A percentile compares a stretch with the other conserved stretches of the same genome.
Conservation (phyloP, 768 basidiomycete species). For the Kwoniella newhampshirensis region DNA sequence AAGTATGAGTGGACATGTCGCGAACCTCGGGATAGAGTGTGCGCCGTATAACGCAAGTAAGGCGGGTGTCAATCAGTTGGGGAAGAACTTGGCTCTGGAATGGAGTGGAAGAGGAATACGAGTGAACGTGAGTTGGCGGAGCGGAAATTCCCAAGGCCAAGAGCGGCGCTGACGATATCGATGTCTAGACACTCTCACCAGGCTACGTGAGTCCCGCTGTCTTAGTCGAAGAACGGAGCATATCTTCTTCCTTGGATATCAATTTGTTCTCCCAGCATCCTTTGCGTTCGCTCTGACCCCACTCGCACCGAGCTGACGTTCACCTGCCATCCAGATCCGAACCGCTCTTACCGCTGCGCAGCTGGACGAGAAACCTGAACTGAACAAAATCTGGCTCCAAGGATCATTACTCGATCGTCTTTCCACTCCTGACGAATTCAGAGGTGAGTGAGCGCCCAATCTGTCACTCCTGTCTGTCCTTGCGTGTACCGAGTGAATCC, state of each 20-base stretch:
- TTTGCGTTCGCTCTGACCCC: neutral
- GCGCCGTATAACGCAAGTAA: conserved; percentile 48
- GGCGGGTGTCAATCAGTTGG: conserved; percentile 46
- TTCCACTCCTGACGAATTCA: conserved; percentile 35
- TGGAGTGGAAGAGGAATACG: conserved; percentile 47
- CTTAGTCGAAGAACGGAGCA: no score
- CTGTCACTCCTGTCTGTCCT: no score
- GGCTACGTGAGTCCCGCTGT: conserved; percentile 26
- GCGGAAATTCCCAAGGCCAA: neutral
- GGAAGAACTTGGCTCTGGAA: conserved; percentile 50
- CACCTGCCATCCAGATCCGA: conserved; percentile 7
- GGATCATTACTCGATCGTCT: conserved; percentile 29
- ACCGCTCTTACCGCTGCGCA: conserved; percentile 35
- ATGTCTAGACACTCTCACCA: conserved; percentile 30
- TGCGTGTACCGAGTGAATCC: no score
- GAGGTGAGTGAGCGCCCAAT: no score
- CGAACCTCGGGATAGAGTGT: conserved; percentile 29
- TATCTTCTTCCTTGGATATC: no score
- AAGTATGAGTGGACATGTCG: conserved; percentile 41
- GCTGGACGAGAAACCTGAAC: conserved; percentile 31
- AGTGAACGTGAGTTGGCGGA: conserved; percentile 40
- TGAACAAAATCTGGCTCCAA: conserved; percentile 32
- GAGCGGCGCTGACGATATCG: no score
- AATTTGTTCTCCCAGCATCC: no score
- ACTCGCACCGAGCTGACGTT: neutral